Evolutionary conservation across 2,329 filamentous ascomycete species (phyloP), one percentile per base, ranked within the genome.

Genomic region (Colletotrichum lini): DNA sequence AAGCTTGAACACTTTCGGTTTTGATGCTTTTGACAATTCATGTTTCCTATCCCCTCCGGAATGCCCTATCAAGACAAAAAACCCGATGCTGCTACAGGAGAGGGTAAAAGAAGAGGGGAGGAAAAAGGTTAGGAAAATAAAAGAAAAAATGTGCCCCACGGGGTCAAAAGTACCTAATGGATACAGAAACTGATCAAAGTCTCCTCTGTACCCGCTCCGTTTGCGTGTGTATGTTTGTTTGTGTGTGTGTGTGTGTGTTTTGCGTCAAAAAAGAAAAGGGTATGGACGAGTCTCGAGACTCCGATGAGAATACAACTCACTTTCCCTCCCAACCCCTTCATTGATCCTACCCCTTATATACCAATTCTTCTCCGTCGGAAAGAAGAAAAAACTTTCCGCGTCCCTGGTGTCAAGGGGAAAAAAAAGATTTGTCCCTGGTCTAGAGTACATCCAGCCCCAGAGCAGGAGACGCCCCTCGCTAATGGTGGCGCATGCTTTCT

Each of bases 1-100:
- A 38, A n/a, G 9, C 13, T n/a, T 26, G 15, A 6, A 45, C 21
- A 23, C 9, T 59, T 65, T 8, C 30, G 40, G 12, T 66, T 63
- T 72, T 76, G 67, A 75, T 73, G 75, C 67, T 77, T 77, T 71
- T 69, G 23, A 64, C 65, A 72, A 69, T 79, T 78, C 76, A 79
- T 78, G 78, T 79, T 72, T 70, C 77, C 77, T 78, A 82, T 80
- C 78, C 78, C 76, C 75, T 47, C 26, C 74, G 74, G 72, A 77
- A 75, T 73, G 70, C 54, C 57, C 66, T 61, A 70, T 56, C 45
- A 57, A 66, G 72, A 75, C 72, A 75, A 52, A 73, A 74, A 76
- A 63, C 75, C 76, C 74, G 67, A 75, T 75, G 76, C 72, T 76
- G 76, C 58, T 76, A 74, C 75, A 77, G 42, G 65, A 75, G 73